Evolutionary conservation across 2,329 filamentous ascomycete genomes (phyloP), one percentile per base, ranked within the genome.

Genomic region (Ophiostoma tasmaniense): DNA sequence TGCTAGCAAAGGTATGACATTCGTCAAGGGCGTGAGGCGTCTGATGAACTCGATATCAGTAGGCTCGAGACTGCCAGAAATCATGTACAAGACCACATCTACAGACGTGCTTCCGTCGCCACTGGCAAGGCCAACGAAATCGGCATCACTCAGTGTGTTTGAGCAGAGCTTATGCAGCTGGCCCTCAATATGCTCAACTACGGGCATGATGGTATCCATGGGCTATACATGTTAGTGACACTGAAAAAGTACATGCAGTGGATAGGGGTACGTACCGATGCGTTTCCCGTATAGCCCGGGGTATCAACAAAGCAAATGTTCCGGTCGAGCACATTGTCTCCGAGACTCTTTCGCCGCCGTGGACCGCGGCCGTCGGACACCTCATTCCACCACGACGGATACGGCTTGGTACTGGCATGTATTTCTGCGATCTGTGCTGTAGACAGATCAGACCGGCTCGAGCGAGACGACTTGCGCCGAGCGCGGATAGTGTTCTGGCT

Each of bases 291-390:
- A 77, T 86, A 87, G 14, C 89, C 88, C 13, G 90, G 87, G 1
- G 91, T 94, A 79, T 98, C 94, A 70, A 97, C 88, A 76, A 99
- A 97, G 77, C 92, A 97, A 5, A 99, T 80, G 75, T 99, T 99
- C 37, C 94, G 87, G 76, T 98, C 94, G 64, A 98, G 81, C 52
- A 97, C 85, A 28, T 87, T 85, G 72, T 95, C 93, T 8, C 88
- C 88, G 67, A 87, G 80, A 75, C 90, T 94, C 76, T 89, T 91
- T 74, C 90, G 84, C 75, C 88, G 84, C 64, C 85, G 82, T 71
- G 85, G 83, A 80, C 70, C 42, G 72, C 33, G 82, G 82, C 69
- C 87, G 71, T 90, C 87, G 68, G 93, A 89, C 66, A 92, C 78
- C 75, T 95, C 90, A 17, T 89, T 89, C 90, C 91, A 96, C 95